These are phyloP conservation scores for Leccinum olivaceopallidum DNA, from an alignment of 768 basidiomycete species.

Conservation along the genomic window DNA sequence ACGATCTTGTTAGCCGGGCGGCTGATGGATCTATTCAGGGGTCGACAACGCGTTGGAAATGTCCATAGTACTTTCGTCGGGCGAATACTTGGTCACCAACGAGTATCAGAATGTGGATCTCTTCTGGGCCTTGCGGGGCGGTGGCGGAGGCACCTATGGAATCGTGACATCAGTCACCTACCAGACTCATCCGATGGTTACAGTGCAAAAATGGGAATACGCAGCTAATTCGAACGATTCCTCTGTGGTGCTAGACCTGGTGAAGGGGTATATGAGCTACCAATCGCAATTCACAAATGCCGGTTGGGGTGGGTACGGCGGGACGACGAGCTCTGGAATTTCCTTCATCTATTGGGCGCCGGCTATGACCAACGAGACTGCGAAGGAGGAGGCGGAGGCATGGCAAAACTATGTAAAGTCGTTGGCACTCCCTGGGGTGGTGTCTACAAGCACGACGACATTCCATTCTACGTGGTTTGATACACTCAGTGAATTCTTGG, in stretches of 20 bases:
- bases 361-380: too few relatives aligned
- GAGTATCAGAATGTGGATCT: neutral
- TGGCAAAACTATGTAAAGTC: too few relatives aligned
- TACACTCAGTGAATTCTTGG: constrained; percentile 17
- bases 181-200: neutral
- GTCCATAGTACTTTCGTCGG: neutral
- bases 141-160: neutral
- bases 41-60: neutral
- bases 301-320: constrained; percentile 37
- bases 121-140: neutral
- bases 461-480: constrained; percentile 23
- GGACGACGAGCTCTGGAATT: too few relatives aligned
- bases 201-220: neutral
- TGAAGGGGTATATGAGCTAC: neutral
- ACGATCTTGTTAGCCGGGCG: neutral
- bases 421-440: too few relatives aligned
- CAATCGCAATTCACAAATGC: constrained; percentile 27
- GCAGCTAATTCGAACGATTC: neutral
- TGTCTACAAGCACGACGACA: too few relatives aligned
- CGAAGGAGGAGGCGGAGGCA: too few relatives aligned
- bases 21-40: neutral
- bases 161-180: constrained; percentile 1
- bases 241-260: neutral
- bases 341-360: too few relatives aligned
- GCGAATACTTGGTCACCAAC: neutral